Conservation (phyloP, 2,329 filamentous ascomycete genomes). For the Monosporascus sp. region DNA sequence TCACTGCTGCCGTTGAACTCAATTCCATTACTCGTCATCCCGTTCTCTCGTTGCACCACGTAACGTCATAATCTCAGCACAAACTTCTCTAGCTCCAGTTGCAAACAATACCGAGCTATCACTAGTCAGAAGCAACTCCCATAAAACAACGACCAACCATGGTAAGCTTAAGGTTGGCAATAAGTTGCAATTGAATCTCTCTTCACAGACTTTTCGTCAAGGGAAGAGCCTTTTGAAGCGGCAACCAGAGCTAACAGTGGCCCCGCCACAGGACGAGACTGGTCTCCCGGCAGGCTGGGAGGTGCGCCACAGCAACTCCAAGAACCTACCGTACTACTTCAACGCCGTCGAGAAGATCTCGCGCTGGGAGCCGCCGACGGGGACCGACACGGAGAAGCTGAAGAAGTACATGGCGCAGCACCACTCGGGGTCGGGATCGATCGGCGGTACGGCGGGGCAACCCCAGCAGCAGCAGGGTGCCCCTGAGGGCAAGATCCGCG, state of each 20-base stretch:
- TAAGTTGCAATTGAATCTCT: neutral
- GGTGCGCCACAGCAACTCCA: constrained; percentile 95
- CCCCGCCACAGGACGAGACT: constrained; percentile 53
- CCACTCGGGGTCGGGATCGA: constrained; percentile 57
- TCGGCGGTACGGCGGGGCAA: neutral
- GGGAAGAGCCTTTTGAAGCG: no score
- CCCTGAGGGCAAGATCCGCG: constrained; percentile 79
- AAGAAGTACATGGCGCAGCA: constrained; percentile 90
- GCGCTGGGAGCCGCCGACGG: constrained; percentile 87
- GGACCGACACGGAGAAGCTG: constrained; percentile 85
- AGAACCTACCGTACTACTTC: constrained; percentile 99
- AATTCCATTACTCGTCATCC: neutral
- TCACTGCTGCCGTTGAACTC: no score
- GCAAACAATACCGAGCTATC: no score
- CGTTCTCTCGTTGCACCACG: neutral
- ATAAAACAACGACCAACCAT: no score
- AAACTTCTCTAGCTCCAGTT: no score
- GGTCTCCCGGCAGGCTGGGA: constrained; percentile 88
- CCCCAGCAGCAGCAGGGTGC: constrained; percentile 3
- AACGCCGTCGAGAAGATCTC: constrained; percentile 81
- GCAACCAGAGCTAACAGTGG: neutral
- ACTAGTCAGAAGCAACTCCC: no score
- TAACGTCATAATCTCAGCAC: no score
- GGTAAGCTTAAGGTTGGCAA: no score
- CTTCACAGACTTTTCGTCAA: no score